Base-by-base conservation (phyloP, 2,329 filamentous ascomycete genomes). In the Ascochyta koolunga region DNA sequence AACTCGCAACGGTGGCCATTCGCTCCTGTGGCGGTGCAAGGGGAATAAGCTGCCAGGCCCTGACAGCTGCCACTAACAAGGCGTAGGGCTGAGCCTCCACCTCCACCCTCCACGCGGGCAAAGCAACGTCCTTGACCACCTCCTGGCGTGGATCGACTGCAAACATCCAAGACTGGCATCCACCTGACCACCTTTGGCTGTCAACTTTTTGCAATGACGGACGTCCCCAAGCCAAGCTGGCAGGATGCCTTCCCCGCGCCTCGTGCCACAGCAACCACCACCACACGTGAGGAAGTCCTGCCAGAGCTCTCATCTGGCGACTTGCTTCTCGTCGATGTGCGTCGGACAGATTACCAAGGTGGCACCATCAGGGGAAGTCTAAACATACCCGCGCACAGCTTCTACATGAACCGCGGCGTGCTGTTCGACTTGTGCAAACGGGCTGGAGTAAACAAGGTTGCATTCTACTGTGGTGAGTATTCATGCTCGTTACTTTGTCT, bases 301-400 rank as follows among this genome's bases (percentile, higher is more conserved):
- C 68, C 70, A 47, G 45, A 56, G 19, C 59, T 73, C 27, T 70
- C 70, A 60, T 79, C 66, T 61, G 72, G 57, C 60, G 60, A 67
- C 33, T 62, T 79, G 46, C 74, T 80, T 35, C 64, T 79, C 43
- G 68, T 79, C 11, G 78, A 80, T 58, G 75, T 79, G 27, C 75
- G 78, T 19, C 70, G 78, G 33, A 80, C 72, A n/a, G 78, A 80
- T 62, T 80, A 78, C 56, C 76, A 78, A 48, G 78, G 78, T 31
- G 78, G 78, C 13, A 65, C 70, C 5, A 78, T 80, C 41, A 67
- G 71, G 21, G 77, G 77, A n/a, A 78, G 75, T 59, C 61, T 80
- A 27, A 80, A 80, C 54, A 67, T 80, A 35, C 78, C 78, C n/a
- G 78, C 78, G 0, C 77, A 80, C 43, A 74, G 73, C 35, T 80